Evolutionary conservation across 768 basidiomycete genomes (phyloP), one percentile per base, ranked within the genome.

Genomic region (Phlebiopsis flavidoalba): DNA sequence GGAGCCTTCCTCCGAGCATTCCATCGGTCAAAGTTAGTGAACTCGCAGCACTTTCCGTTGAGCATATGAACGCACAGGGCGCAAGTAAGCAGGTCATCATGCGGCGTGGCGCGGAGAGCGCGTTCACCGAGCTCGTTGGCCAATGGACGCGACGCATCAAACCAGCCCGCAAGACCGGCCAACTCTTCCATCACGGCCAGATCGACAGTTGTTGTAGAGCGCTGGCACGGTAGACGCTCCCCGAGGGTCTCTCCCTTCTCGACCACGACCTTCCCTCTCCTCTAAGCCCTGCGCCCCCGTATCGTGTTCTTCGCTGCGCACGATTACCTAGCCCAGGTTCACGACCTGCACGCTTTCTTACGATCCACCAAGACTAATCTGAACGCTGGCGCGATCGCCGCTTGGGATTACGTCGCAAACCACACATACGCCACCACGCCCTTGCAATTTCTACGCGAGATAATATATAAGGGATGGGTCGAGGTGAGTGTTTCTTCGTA

Each of bases 401-500:
- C 35, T 35, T n/a, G 31, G 3, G 35, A 12, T 55, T 55, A 55
- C 54, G 54, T 55, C 12, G 54, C 26, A 43, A 43, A 17, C 2
- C 40, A 43, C 12, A 43, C 40, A 43, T 43, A 43, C 40, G 40
- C 40, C 12, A 43, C 3, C 26, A 31, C 48, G 19, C 11, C 48
- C 5, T 21, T n/a, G 5, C n/a, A 53, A 10, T 15, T 8, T 12
- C 17, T 33, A 2, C 33, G 15, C 3, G 53, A n/a, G n/a, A n/a
- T n/a, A n/a, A n/a, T n/a, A 53, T 50, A 60, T 60, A 40, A 49
- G 31, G 17, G 8, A 69, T 69, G 68, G 66, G 61, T 57, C 62
- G 63, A 65, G 61, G 67, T 67, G 50, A 37, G 64, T 60, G 19
- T 49, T 19, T 26, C 19, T 11, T 40, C 35, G 26, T 35, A 12